Evolutionary conservation across 2,329 filamentous ascomycete genomes (phyloP), one percentile per base, ranked within the genome.

Genomic region (Colletotrichum ledebouriae): DNA sequence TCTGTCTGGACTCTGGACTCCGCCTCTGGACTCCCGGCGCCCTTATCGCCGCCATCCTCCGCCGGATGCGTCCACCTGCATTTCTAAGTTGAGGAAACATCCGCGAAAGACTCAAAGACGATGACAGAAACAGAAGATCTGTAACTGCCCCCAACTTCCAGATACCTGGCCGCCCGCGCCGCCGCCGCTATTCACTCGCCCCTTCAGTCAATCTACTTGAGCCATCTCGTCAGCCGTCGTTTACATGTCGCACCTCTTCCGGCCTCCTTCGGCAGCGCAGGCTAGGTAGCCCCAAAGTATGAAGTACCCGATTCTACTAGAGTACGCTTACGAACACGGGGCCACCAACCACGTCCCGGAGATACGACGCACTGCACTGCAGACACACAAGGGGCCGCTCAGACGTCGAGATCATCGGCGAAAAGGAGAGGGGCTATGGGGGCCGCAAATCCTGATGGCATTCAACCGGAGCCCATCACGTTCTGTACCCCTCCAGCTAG

Each of bases 51-150:
- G 7, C 39, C 10, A 42, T 47, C 50, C 20, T 50, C 46, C 44
- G 25, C 65, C 65, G 65, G 41, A 65, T 65, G 52, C 65, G 65
- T 68, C 65, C 33, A 53, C 33, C 15, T 42, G 61, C 53, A 42
- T 33, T 17, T 39, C 39, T 37, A 9, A 44, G 33, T 41, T 42
- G 41, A 53, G 39, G 20, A 59, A 42, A 53, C 29, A 64, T n/a
- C 29, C 34, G 49, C 42, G 6, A 39, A 20, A 37, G 12, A 34
- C 33, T 33, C 20, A 52, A 42, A 53, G 22, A 33, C 39, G 50
- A 29, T 12, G 55, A 20, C 47, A 15, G 20, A 34, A 52, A 13
- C 37, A 39, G 37, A 12, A 39, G 12, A 11, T 13, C 10, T 3
- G 10, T 39, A 39, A 17, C 17, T 17, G 17, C 12, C 49, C 25